Conservation (phyloP, 306 rosid species). For the Cercis canadensis region DNA sequence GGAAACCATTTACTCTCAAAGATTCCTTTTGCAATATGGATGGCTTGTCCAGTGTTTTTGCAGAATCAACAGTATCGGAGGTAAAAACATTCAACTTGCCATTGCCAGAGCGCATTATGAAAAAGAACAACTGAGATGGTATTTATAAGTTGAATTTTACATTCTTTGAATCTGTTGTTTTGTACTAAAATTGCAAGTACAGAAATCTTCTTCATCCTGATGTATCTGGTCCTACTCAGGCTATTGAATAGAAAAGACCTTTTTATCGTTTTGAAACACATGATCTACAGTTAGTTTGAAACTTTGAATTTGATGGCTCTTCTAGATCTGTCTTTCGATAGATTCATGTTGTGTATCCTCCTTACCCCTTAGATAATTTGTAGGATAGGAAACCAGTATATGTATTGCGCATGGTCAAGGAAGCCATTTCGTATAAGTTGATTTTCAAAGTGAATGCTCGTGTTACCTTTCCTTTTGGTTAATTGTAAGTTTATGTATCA, state of each 20-base stretch:
- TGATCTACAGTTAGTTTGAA: too few species aligned
- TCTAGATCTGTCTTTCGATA: too few species aligned
- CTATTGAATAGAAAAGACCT: constrained; percentile 11
- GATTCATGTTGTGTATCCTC: too few species aligned
- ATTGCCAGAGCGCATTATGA: constrained; percentile 37
- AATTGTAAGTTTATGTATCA: too few species aligned
- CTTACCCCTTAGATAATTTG: too few species aligned
- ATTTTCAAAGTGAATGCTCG: too few species aligned
- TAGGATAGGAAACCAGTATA: too few species aligned
- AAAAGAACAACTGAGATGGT: constrained; percentile 44
- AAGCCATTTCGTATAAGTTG: too few species aligned
- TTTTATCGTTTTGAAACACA: constrained; percentile 18
- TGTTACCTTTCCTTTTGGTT: too few species aligned
- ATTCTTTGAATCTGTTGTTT: constrained; percentile 23
- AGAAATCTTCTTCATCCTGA: constrained; percentile 29
- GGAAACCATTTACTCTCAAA: constrained; percentile 55
- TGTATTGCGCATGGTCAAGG: too few species aligned
- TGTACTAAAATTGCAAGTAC: constrained; percentile 27
- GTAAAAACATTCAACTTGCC: constrained; percentile 35
- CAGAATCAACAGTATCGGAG: constrained; percentile 45
- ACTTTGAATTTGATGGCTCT: too few species aligned
- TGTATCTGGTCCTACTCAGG: constrained; percentile 25
- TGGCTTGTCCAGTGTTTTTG: constrained; percentile 29
- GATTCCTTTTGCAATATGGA: constrained; percentile 61
- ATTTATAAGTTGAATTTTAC: constrained; percentile 2